Base-by-base conservation (phyloP, 257 asterid genomes). In the Eustoma russellianum region DNA sequence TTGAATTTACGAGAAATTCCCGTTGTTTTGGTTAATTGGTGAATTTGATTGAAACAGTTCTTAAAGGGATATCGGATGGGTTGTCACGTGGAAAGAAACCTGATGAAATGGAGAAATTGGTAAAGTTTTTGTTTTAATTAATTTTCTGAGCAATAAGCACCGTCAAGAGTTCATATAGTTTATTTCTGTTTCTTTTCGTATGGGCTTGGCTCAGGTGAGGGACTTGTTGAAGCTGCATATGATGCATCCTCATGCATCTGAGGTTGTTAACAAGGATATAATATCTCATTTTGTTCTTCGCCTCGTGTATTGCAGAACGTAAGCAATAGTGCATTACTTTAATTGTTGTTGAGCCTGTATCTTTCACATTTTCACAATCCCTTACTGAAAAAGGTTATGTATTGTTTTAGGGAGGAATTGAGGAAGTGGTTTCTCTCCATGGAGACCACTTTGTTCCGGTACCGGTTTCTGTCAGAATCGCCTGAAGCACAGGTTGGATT, bases 241-340 rank as follows among this genome's bases (percentile, higher is more conserved):
- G 93, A 66, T 66, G 71, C 90, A 79, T 69, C 66, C 87, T 5
- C 86, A 72, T 51, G 73, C 86, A 59, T 67, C 86, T 17, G 93
- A 81, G 64, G 74, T 19, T 52, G 64, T 66, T 48, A 79, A 84
- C 65, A 92, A 85, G 83, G 98, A 92, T 63, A 66, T 85, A 64
- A 79, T 85, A 70, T 91, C 98, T 46, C 98, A 92, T 64, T 92
- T 88, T 72, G 98, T 85, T 59, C 70, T 92, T 62, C 88, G 98
- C 47, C 95, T 92, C 13, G 95, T 85, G 48, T 92, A 85, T 75
- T 92, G 98, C 68, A 82, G 98, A 72, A 85, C 89, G 98, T 91
- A 74, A 74, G 79, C 18, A 49, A 5, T 38, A 38, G 43, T 38
- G 43, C 43, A 38, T 38, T 38, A 8, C 12, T 2, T 38, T 38